Base-by-base conservation (phyloP, 805 yeast genomes). In the Wickerhamomyces rabaulensis region DNA sequence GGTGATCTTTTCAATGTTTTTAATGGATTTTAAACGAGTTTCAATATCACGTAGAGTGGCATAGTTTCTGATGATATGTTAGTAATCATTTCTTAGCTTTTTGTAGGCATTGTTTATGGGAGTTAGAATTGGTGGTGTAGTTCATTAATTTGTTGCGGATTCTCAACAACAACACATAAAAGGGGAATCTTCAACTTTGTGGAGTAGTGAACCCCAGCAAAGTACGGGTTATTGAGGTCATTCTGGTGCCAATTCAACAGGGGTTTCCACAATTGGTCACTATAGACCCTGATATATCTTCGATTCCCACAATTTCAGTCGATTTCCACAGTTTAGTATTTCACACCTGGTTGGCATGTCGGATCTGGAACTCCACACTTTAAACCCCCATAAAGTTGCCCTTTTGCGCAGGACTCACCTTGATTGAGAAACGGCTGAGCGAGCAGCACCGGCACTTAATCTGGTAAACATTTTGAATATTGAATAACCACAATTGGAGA, bases 1-100 rank as follows among this genome's bases (percentile, higher is more conserved):
- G 75, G 99, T 94, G 76, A 94, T 94, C 79, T 94, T 94, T 76
- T 94, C 97, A 70, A 94, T 92, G 80, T 94, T 94, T 79, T 92
- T 94, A 70, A 94, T 94, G 56, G 97, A 89, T 78, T 94, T 94
- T 68, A 94, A 82, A 78, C 99, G 95, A 71, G 80, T 86, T 78
- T 94, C 99, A 66, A 94, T 95, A 74, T 94, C 99, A 77, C 97
- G 92, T 69, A 94, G 80, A 60, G 99, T 94, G 64, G 99, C 99
- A 78, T 89, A 92, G 78, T 83, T 84, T 85, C 96, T 87, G 54
- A 41, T 22, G 6, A 23, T 23, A 16, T 35, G 56, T 53, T 58
- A 56, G 56, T 56, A 33, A 54, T 20, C 15, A 12, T 19, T 40
- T 20, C 10, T 6, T 2, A 20, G 10, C 20, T n/a, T 20, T 2